Base-by-base conservation (phyloP, 495 filamentous ascomycete species). In the Amniculicola lignicola region DNA sequence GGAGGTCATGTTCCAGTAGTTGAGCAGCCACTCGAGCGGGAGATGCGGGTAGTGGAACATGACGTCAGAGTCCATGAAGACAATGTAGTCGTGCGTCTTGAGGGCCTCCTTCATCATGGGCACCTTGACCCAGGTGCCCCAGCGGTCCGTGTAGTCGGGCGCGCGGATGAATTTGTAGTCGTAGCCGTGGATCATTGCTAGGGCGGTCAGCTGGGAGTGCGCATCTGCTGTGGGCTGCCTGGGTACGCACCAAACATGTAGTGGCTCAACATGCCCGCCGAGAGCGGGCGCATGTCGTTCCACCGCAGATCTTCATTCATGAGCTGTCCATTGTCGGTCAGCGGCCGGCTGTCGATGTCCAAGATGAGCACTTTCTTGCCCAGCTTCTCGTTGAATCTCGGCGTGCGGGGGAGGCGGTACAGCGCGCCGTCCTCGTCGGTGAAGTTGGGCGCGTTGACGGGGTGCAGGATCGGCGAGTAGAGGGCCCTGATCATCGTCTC, bases 21-120 rank as follows among this genome's bases (percentile, higher is more conserved):
- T 79, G 15, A 80, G 62, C 23, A 80, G 69, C 76, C 77, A 80
- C 59, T 80, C 77, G 24, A 79, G 54, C 5, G 77, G 76, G 5
- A 80, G 55, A 37, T 80, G 71, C 33, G 72, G 75, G 45, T 73
- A 66, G 29, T 69, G 62, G 53, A 78, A 74, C 55, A 79, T 69
- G 60, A 70, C 71, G 50, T 80, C 77, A 43, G 72, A 71, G 59
- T 80, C 77, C 31, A 79, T 51, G 70, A 75, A 77, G 47, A 79
- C 67, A 28, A 79, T 73, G 10, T 75, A 69, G 38, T 76, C 69
- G 51, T 75, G 77, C n/a, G 70, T 40, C 41, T 71, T 66, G 33
- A 79, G 67, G 0, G 72, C 63, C 45, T 77, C 68, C 39, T 66
- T 64, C 40, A 77, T 76, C 41, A 72, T 71, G 31, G 75, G 64